Conservation (phyloP, 1,284 basidiomycete genomes). For the Butyriboletus appendiculatus region DNA sequence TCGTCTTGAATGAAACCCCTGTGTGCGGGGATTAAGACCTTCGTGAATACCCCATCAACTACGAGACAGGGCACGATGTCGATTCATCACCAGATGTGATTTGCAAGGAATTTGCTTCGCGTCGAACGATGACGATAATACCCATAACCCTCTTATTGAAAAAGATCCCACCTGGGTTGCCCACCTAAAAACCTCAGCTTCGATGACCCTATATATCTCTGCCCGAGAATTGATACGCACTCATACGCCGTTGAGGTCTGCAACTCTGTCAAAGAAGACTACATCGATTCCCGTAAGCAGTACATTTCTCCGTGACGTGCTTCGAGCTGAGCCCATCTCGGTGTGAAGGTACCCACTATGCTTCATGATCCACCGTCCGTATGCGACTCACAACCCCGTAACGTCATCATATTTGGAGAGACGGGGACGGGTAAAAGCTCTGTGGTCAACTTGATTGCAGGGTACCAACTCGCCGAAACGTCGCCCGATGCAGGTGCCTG, state of each 20-base stretch:
- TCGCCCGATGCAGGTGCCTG: slow-evolving; percentile 28
- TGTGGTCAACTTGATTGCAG: slow-evolving; percentile 32
- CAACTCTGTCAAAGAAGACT: neutral
- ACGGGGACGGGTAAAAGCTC: slow-evolving; percentile 31
- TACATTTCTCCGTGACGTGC: neutral
- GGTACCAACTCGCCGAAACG: slow-evolving; percentile 19
- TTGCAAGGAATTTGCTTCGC: too few species aligned
- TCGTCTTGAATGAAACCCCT: slow-evolving; percentile 8
- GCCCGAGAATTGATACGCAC: slow-evolving; percentile 9
- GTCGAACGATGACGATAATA: slow-evolving; percentile 5
- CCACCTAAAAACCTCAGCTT: neutral
- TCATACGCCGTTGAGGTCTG: neutral
- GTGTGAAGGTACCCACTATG: slow-evolving; percentile 6
- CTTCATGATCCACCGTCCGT: slow-evolving; percentile 11
- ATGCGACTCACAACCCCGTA: slow-evolving; percentile 18
- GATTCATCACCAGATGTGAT: slow-evolving; percentile 6
- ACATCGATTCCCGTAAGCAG: slow-evolving; percentile 13
- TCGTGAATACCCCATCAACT: neutral
- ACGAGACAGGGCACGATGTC: neutral
- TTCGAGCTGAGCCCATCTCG: slow-evolving; percentile 5
- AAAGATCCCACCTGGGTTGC: neutral
- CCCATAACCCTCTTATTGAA: slow-evolving; percentile 20
- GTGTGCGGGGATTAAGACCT: slow-evolving; percentile 15
- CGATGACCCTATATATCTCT: slow-evolving; percentile 9
- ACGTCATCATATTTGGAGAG: slow-evolving; percentile 31